Base-by-base conservation (phyloP, 345 rosid species). In the Mangifera indica region DNA sequence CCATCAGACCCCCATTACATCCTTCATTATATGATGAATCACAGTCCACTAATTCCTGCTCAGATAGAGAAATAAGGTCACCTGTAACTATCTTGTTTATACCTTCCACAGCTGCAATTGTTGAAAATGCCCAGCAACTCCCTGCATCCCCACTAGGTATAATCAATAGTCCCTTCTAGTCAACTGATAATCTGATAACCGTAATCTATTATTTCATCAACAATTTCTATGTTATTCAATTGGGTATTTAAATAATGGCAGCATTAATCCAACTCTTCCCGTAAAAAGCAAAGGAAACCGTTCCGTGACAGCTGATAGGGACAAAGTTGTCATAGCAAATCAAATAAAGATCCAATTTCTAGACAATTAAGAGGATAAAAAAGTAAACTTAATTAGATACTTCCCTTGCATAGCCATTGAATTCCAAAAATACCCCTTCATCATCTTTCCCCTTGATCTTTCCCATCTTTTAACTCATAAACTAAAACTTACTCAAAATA, bases 81-180 rank as follows among this genome's bases (percentile, higher is more conserved):
- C 98, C 97, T 0, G 98, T 95, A 56, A 86, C 90, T 9, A 95
- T 87, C 84, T 91, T 76, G 88, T 91, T 95, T 46, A 95, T 82
- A 42, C 99, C 99, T 75, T 95, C 99, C 79, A 95, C 98, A 0
- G 97, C 90, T 29, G 93, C 96, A 60, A 95, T 77, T 0, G 98
- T 78, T 32, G 99, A 89, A 73, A 95, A 95, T 0, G 99, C 99
- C 99, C 99, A 95, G 87, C 99, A 95, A 67, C 97, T 89, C 89
- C 99, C 99, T 91, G 57, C 61, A 65, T 77, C 74, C 29, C 20
- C 51, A 72, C 26, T 12, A 42, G 18, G 26, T 53, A 66, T 11
- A 8, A 14, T 71, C 55, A 70, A 34, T 54, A 25, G 26, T 13
- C 17, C 63, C 20, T 4, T 18, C 15, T 49, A 49, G 18, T 2